A percentile compares a stretch with the other conserved stretches of the same genome.
phyloP scores from a whole-genome alignment of 345 rosid genomes.

The Pugionium dolabratum region DNA sequence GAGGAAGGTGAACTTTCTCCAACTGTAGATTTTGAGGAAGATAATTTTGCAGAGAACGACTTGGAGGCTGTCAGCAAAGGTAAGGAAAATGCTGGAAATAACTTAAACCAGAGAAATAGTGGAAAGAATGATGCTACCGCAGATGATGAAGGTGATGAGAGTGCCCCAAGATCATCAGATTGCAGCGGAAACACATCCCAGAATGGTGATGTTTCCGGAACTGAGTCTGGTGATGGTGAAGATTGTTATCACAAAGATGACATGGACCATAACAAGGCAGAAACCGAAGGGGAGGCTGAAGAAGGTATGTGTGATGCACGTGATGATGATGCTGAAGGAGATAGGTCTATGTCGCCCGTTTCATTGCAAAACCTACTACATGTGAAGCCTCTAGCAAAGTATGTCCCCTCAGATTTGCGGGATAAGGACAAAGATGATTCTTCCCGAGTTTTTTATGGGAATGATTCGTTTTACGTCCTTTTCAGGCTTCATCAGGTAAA shows the following conservation, averaged over 20 bases:
- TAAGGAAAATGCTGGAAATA: constrained; percentile 55
- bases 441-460: constrained; percentile 82
- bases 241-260: constrained; percentile 79
- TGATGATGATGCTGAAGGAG: constrained; percentile 82
- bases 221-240: constrained; percentile 83
- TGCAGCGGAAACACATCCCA: constrained; percentile 86
- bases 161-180: constrained; percentile 82
- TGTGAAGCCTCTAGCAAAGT: constrained; percentile 88
- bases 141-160: constrained; percentile 76
- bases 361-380: constrained; percentile 65
- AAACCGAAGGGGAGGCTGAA: constrained; percentile 95
- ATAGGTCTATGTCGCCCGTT: constrained; percentile 57
- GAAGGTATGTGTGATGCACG: constrained; percentile 49
- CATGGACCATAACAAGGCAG: constrained; percentile 70
- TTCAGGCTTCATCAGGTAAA: constrained; percentile 95
- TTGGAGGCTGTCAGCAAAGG: constrained; percentile 54
- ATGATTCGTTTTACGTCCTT: constrained; percentile 89
- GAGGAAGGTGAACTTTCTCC: constrained; percentile 99
- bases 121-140: constrained; percentile 46
- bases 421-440: constrained; percentile 53
- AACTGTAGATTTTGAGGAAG: constrained; percentile 89
- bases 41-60: constrained; percentile 68
- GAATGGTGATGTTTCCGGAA: constrained; percentile 88
- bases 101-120: constrained; percentile 51
- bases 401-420: constrained; percentile 53